Percentiles rank a stretch among this genome's conserved stretches.
Conservation (phyloP, 495 filamentous ascomycete species). For the Penicillium ucsense region DNA sequence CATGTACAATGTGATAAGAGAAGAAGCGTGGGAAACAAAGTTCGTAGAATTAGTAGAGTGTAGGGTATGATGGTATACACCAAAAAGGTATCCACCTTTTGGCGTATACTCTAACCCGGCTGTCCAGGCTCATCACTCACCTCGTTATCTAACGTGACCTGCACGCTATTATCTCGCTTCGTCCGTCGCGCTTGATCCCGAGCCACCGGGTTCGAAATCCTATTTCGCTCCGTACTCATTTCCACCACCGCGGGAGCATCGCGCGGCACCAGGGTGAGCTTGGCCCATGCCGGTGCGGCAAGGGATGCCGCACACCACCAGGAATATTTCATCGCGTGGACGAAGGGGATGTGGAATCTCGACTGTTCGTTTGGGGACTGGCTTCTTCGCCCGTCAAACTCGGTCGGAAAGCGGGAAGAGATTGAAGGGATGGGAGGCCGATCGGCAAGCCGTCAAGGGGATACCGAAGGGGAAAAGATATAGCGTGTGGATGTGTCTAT, state of each 20-base stretch:
- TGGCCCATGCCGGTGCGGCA: slow-evolving; percentile 8
- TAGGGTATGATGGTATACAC: too few relatives aligned
- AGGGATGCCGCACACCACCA: slow-evolving; percentile 12
- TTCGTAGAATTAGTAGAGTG: background rate
- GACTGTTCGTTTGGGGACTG: too few relatives aligned
- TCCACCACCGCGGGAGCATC: slow-evolving; percentile 27
- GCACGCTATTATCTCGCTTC: slow-evolving; percentile 21
- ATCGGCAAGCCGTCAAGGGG: too few relatives aligned
- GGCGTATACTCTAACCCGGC: too few relatives aligned
- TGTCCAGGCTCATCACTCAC: slow-evolving; percentile 9
- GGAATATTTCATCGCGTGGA: slow-evolving; percentile 10
- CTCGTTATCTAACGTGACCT: slow-evolving; percentile 33
- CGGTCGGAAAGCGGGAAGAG: too few relatives aligned
- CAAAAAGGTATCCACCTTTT: too few relatives aligned
- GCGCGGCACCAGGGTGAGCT: slow-evolving; percentile 21
- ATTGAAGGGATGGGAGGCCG: too few relatives aligned
- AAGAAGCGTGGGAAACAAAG: background rate
- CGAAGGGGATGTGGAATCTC: too few relatives aligned
- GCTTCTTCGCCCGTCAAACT: too few relatives aligned
- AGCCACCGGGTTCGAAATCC: slow-evolving; percentile 20
- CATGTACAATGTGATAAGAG: background rate
- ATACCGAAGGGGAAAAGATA: too few relatives aligned
- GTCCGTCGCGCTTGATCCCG: slow-evolving; percentile 24
- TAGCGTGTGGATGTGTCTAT: too few relatives aligned
- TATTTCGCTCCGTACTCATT: slow-evolving; percentile 32